Conservation (phyloP, 305 asterid species). For the Fraxinus nigra region DNA sequence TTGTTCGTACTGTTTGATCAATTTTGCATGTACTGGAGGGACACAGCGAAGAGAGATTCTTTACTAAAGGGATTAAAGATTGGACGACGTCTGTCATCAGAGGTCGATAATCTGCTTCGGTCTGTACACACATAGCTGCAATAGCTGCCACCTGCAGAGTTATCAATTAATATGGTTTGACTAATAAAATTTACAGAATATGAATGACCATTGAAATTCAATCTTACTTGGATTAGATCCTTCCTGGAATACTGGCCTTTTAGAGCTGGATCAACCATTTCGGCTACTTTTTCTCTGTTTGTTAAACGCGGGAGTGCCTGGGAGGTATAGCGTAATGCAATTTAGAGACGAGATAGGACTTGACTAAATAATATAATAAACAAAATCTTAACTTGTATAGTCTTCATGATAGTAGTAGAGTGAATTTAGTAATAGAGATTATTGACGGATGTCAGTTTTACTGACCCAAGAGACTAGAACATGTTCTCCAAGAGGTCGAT, state of each 20-base stretch:
- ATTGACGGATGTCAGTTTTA: background rate
- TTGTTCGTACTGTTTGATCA: conserved; percentile 37
- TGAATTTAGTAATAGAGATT: conserved; percentile 1
- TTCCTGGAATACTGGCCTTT: conserved; percentile 55
- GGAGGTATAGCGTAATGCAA: background rate
- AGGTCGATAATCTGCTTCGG: conserved; percentile 84
- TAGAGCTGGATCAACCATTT: conserved; percentile 72
- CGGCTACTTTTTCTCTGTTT: conserved; percentile 62
- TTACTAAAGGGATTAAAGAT: conserved; percentile 71
- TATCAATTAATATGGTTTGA: background rate
- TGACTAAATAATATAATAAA: background rate
- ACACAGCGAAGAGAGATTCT: conserved; percentile 35
- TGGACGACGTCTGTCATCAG: conserved; percentile 82
- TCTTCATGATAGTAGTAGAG: background rate
- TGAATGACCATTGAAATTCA: background rate
- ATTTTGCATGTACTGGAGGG: conserved; percentile 36
- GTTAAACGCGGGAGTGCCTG: conserved; percentile 84
- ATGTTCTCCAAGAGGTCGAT: conserved; percentile 68
- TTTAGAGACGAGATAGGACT: background rate
- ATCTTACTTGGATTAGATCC: conserved; percentile 66
- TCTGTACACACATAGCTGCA: conserved; percentile 80
- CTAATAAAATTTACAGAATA: background rate
- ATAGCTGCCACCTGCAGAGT: conserved; percentile 69
- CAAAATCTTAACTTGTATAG: background rate
- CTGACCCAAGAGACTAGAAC: conserved; percentile 75